Base-by-base conservation (phyloP, 257 asterid species). In the Ocimum tenuiflorum region DNA sequence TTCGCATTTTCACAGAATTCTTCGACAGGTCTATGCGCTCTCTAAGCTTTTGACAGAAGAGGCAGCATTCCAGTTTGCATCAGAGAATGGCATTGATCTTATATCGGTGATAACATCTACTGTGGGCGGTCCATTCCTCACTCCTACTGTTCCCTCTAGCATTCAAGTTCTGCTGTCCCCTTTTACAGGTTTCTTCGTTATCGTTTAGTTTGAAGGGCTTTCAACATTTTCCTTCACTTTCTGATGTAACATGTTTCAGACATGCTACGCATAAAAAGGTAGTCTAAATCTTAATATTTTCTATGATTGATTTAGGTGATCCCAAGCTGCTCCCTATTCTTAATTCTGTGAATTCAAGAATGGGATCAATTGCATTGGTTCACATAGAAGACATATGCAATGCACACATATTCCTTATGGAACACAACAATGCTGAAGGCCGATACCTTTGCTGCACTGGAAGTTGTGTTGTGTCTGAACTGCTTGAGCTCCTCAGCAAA, bases 311-410 rank as follows among this genome's bases (percentile, higher is more conserved):
- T 36, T 60, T 35, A 88, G 98, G 88, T 59, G 89, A 91, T 56
- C 74, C 78, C 24, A 73, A 61, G 70, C 8, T 81, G 70, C 75
- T 76, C 56, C 77, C 86, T 2, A 81, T 91, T 55, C 64, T 91
- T 12, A 41, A 46, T 11, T 79, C 86, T 7, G 95, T 91, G 66
- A 88, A 78, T 75, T 53, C 88, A 23, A 77, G 96, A 80, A 91
- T 88, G 98, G 96, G 96, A 77, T 89, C 96, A 0, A 79, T 89
- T 29, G 91, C 92, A 10, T 63, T 88, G 68, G 86, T 84, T 65
- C 98, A 88, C 77, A 70, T 85, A 2, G 89, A 83, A 57, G 98
- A 91, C 73, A 78, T 85, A 74, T 81, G 98, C 76, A 23, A 6
- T 17, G 96, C 88, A 9, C 96, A 91, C 69, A 71, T 82, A 60